phyloP scores from a whole-genome alignment of 208 protist species.

The Acanthamoeba lenticulata region DNA sequence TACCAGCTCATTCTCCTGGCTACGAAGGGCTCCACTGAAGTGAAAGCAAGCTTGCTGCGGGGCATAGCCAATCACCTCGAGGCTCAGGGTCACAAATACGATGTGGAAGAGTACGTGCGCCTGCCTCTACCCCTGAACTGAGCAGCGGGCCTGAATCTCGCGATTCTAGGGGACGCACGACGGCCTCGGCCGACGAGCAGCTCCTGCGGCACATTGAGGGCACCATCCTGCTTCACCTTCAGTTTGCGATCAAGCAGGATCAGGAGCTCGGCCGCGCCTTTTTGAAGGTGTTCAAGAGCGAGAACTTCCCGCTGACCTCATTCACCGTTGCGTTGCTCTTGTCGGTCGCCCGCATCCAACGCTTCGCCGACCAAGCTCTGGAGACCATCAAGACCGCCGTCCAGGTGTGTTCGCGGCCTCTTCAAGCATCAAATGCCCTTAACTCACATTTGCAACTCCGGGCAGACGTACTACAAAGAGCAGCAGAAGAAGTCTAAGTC shows the following conservation, averaged over 20 bases:
- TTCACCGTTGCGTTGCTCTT: conserved; percentile 58
- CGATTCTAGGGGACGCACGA: no score
- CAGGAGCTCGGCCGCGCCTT: conserved; percentile 61
- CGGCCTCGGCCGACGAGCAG: neutral
- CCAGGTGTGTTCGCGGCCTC: neutral
- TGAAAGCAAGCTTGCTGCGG: conserved; percentile 15
- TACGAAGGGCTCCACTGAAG: conserved; percentile 32
- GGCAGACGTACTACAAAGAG: conserved; percentile 61
- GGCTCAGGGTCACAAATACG: neutral
- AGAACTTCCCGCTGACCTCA: conserved; percentile 57
- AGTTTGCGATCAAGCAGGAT: conserved; percentile 70
- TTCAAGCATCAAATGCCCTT: neutral
- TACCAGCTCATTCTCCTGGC: conserved; percentile 57
- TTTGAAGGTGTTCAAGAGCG: conserved; percentile 63
- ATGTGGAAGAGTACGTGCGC: neutral
- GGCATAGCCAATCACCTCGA: conserved; percentile 61
- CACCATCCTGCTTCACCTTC: conserved; percentile 54
- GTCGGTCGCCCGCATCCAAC: conserved; percentile 56
- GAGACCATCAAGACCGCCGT: conserved; percentile 67
- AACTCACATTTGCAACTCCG: neutral
- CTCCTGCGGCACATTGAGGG: conserved; percentile 51
- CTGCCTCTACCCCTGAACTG: neutral
- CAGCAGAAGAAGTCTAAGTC: conserved; percentile 24
- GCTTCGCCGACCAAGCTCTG: conserved; percentile 55
- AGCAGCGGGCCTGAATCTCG: no score